phyloP scores from a whole-genome alignment of 2,329 filamentous ascomycete genomes.

The Claviceps maximensis region DNA sequence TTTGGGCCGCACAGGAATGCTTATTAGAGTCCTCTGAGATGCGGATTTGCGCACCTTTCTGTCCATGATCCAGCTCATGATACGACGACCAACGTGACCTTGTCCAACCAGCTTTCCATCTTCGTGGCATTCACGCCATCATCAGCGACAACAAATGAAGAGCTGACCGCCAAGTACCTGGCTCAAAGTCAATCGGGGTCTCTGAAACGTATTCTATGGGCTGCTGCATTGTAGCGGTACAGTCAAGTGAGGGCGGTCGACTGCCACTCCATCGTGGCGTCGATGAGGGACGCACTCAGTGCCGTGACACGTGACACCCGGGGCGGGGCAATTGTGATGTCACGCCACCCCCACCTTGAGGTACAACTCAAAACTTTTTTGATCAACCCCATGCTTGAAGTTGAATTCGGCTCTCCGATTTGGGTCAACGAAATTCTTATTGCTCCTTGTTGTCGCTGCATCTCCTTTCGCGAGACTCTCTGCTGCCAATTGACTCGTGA shows the following conservation, averaged over 20 bases:
- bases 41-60: neutral
- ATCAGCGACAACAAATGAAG: neutral
- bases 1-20: neutral
- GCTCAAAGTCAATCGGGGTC: conserved; percentile 4
- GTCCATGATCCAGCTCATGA: neutral
- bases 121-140: no score
- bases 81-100: neutral
- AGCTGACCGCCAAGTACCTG: neutral
- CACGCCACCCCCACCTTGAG: neutral
- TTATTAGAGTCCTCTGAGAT: neutral
- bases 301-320: no score
- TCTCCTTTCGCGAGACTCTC: neutral
- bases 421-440: neutral
- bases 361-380: neutral
- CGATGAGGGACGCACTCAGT: no score
- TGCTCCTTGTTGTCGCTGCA: neutral
- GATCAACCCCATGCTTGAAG: neutral
- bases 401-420: neutral
- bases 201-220: conserved; percentile 3
- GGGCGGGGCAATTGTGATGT: neutral
- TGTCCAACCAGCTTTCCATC: neutral
- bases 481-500: neutral
- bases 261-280: no score
- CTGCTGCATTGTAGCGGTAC: no score
- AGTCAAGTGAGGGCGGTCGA: no score